These are phyloP conservation scores for Tuber melanosporum DNA, from an alignment of 495 filamentous ascomycete genomes.

Conservation along the genomic window DNA sequence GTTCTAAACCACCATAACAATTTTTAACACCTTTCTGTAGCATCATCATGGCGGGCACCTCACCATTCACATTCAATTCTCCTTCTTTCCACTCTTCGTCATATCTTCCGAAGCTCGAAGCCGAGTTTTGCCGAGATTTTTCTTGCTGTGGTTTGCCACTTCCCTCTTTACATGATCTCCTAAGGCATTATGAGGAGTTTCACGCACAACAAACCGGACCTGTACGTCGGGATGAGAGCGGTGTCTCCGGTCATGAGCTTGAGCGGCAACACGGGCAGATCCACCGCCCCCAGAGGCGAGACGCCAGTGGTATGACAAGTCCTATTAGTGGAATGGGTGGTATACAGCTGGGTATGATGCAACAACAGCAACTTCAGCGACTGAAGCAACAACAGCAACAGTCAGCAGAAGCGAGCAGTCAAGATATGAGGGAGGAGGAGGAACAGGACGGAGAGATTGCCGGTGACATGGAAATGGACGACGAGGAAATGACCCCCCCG, in stretches of 20 bases:
- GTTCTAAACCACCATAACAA: constrained; percentile 21
- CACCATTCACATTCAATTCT: constrained; percentile 81
- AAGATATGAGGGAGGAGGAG: constrained; percentile 30
- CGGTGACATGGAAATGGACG: constrained; percentile 93
- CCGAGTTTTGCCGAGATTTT: constrained; percentile 94
- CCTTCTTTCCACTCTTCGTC: constrained; percentile 96
- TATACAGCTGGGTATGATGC: constrained; percentile 46
- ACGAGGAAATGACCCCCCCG: constrained; percentile 56
- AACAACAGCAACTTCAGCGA: constrained; percentile 46
- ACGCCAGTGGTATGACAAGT: constrained; percentile 49
- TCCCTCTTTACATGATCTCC: constrained; percentile 83
- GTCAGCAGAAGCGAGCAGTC: constrained; percentile 11
- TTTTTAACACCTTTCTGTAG: constrained; percentile 49
- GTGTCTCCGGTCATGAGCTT: constrained; percentile 35
- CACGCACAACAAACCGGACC: constrained; percentile 54
- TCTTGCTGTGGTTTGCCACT: constrained; percentile 82
- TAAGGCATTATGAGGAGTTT: constrained; percentile 93
- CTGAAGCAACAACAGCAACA: constrained; percentile 35
- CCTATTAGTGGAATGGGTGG: constrained; percentile 45
- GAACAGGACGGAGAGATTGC: constrained; percentile 43
- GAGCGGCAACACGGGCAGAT: constrained; percentile 39
- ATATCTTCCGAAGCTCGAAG: constrained; percentile 94
- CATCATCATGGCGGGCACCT: constrained; percentile 94
- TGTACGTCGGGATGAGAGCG: constrained; percentile 40
- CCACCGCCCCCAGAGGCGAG: constrained; percentile 42